phyloP scores from a whole-genome alignment of 352 stramenopile species.

The Hyphochytrium catenoides region DNA sequence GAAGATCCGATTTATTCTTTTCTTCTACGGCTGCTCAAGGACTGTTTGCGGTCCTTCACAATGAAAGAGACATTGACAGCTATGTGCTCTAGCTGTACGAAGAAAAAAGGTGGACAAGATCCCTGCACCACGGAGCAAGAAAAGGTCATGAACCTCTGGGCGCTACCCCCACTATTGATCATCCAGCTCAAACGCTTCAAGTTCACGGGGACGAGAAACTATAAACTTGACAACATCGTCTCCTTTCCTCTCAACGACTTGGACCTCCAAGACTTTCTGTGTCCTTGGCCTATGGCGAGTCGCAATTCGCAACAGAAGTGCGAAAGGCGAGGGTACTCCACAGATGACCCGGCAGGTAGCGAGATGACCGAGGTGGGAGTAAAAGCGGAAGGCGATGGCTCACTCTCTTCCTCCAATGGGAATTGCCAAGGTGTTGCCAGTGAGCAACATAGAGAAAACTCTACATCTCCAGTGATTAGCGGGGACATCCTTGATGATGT shows the following conservation, averaged over 20 bases:
- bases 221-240: slow-evolving; percentile 89
- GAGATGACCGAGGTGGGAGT: too few relatives aligned
- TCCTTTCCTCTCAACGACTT: slow-evolving; percentile 81
- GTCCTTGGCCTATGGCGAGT: too few relatives aligned
- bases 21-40: slow-evolving; percentile 3
- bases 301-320: too few relatives aligned
- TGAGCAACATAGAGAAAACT: too few relatives aligned
- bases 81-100: slow-evolving; percentile 1
- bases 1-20: neutral
- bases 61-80: neutral
- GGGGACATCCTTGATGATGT: too few relatives aligned
- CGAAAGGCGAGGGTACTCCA: too few relatives aligned
- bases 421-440: too few relatives aligned
- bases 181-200: slow-evolving; percentile 99
- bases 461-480: too few relatives aligned
- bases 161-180: slow-evolving; percentile 87
- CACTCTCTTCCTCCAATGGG: too few relatives aligned
- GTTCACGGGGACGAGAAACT: slow-evolving; percentile 67
- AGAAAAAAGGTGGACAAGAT: slow-evolving; percentile 57
- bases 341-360: too few relatives aligned
- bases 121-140: slow-evolving; percentile 73
- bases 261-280: slow-evolving; percentile 52
- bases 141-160: slow-evolving; percentile 93
- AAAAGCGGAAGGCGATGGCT: too few relatives aligned
- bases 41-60: neutral